These are phyloP conservation scores for Daucus carota DNA, from an alignment of 129 eudicot species.

Conservation along the genomic window DH1_v3.0 NC_030385.2:32743501-32744000, in stretches of 20 bases:
- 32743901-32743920: slow-evolving; percentile 24
- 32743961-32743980: background rate
- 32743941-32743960: background rate
- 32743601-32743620: slow-evolving; percentile 18
- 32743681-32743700: slow-evolving; percentile 33
- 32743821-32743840: slow-evolving; percentile 44
- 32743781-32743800: slow-evolving; percentile 28
- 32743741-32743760: slow-evolving; percentile 19
- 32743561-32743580: slow-evolving; percentile 76
- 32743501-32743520: slow-evolving; percentile 32
- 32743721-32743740: slow-evolving; percentile 15
- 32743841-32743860: slow-evolving; percentile 59
- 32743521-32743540: slow-evolving; percentile 14
- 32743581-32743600: slow-evolving; percentile 38
- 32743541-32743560: slow-evolving; percentile 39
- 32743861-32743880: slow-evolving; percentile 42
- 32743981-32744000: background rate
- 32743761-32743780: slow-evolving; percentile 16
- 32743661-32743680: slow-evolving; percentile 41
- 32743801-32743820: slow-evolving; percentile 38
- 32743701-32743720: slow-evolving; percentile 12
- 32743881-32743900: slow-evolving; percentile 23
- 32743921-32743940: background rate
- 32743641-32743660: slow-evolving; percentile 29
- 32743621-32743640: slow-evolving; percentile 21